Conservation (phyloP, 1,284 basidiomycete genomes). For the Apiotrichum gracile region DNA sequence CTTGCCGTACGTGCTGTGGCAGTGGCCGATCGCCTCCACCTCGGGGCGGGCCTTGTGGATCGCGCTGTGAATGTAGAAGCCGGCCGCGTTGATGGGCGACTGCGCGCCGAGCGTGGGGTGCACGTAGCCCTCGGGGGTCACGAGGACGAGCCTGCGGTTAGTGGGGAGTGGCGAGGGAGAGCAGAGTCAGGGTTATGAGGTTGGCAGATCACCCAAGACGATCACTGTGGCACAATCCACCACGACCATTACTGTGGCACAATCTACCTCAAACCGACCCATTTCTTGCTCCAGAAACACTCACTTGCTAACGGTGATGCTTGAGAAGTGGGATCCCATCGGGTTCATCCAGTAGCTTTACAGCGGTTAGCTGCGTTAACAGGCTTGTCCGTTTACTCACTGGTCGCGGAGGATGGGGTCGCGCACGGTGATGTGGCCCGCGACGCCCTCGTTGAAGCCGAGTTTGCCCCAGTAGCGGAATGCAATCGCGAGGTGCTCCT, state of each 20-base stretch:
- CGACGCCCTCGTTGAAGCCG: conserved; percentile 35
- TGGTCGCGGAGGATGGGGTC: conserved; percentile 33
- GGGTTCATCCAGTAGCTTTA: conserved; percentile 41
- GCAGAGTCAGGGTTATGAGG: not conserved
- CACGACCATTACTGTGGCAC: not conserved
- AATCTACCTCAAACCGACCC: not conserved
- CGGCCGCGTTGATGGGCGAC: conserved; percentile 47
- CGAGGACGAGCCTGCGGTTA: conserved; percentile 32
- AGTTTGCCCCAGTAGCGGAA: conserved; percentile 41
- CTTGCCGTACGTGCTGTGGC: conserved; percentile 52
- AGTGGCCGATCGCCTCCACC: conserved; percentile 60
- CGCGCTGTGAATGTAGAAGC: conserved; percentile 55
- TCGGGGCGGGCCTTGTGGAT: conserved; percentile 60
- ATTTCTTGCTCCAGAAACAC: not conserved
- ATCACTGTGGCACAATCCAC: not conserved
- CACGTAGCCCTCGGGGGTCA: conserved; percentile 39
- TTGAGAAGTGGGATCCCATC: conserved; percentile 32
- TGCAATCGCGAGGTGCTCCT: conserved; percentile 31
- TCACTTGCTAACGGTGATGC: not conserved
- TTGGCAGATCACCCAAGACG: not conserved
- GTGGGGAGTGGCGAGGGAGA: not conserved
- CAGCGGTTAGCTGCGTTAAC: not conserved
- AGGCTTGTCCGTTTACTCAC: not conserved
- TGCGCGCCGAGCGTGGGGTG: conserved; percentile 36
- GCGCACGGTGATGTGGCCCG: conserved; percentile 39